Base-by-base conservation (phyloP, 2,329 filamentous ascomycete species). In the Clonostachys sp. region DNA sequence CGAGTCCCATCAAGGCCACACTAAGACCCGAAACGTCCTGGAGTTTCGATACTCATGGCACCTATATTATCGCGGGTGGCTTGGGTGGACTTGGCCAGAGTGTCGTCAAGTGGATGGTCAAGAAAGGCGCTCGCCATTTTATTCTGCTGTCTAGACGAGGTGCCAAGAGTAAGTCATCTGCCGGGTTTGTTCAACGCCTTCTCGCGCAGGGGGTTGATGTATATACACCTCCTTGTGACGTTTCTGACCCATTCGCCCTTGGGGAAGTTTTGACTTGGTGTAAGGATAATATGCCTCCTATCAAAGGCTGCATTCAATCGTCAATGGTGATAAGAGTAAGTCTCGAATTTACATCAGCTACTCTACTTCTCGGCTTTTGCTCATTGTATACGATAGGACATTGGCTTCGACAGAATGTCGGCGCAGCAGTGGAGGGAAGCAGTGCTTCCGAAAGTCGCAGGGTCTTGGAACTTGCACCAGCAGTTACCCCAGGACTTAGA, bases 361-460 rank as follows among this genome's bases (percentile, higher is more conserved):
- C 18, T 18, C 18, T 18, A 18, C 18, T 18, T 18, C 18, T 18
- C 18, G 18, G 18, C 18, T 18, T 18, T 18, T 18, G 18, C 18
- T 18, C 18, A 18, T 18, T 18, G 18, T 18, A 18, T 18, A 18
- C 5, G 18, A 18, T 18, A 18, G 18, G 18, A 18, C 18, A 18
- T 18, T 18, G 18, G 18, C 2, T 57, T 70, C 41, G 45, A 44
- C 6, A 57, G 59, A 38, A 60, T 58, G 58, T 50, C 48, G 42
- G 50, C 54, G 9, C 50, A 60, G 14, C 47, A 53, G 7, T 53
- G 62, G 42, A 48, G 50, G 14, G 48, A 45, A 34, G 54, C 57
- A 0, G 38, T 64, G 0, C 42, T 45, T 12, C 61, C 66, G 30
- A 68, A 68, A 48, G 56, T 67, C 0, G 44, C 55, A 5, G 65